Evolutionary conservation across 148 eudicot genomes (phyloP).

Genomic region (Chenopodium suecicum): DNA sequence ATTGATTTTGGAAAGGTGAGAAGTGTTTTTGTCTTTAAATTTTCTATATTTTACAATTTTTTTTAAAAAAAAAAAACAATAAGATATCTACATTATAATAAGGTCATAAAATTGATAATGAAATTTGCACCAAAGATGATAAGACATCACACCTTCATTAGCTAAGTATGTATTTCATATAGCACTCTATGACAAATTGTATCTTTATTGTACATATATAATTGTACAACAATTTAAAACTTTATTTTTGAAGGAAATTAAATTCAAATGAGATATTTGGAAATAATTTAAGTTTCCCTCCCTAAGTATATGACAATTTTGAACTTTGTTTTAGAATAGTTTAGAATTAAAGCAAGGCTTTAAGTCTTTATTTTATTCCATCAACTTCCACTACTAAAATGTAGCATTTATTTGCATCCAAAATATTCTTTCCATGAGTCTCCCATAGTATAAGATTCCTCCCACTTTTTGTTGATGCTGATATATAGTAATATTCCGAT

Average conservation of each 20-base stretch:
- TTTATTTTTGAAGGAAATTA: background rate
- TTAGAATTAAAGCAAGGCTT: background rate
- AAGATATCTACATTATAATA: too few species aligned
- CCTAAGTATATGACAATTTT: background rate
- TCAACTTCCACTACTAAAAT: conserved; percentile 1
- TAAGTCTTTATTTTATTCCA: background rate
- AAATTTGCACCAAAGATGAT: background rate
- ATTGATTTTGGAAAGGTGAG: background rate
- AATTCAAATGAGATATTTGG: background rate
- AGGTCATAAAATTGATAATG: background rate
- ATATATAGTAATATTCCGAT: conserved; percentile 10
- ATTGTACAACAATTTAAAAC: too few species aligned
- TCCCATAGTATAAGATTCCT: conserved; percentile 6
- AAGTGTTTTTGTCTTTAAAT: background rate
- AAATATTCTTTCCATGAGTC: background rate
- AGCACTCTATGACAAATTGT: too few species aligned
- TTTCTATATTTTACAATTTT: too few species aligned
- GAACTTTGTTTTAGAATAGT: background rate
- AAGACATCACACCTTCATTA: background rate
- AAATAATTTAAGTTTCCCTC: background rate
- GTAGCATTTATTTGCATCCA: conserved; percentile 4
- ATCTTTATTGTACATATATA: too few species aligned
- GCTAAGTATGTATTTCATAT: too few species aligned
- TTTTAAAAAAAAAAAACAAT: too few species aligned
- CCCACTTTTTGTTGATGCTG: conserved; percentile 11